Percentiles rank a stretch among this genome's conserved stretches.
phyloP scores from a whole-genome alignment of 192 early-diverging fungal genomes.

The Glomus cerebriforme region DNA sequence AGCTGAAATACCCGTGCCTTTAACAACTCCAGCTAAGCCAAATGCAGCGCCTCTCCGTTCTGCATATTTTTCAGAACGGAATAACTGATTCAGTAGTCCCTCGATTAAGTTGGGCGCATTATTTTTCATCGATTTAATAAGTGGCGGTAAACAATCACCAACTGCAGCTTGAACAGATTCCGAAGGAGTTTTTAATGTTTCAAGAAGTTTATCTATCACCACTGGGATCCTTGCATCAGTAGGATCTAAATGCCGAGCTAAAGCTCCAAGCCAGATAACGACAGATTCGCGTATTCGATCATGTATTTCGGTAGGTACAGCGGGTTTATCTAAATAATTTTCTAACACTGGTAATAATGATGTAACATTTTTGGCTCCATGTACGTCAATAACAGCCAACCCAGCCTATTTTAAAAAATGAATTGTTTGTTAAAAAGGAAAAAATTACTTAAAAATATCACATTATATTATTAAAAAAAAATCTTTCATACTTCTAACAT shows the following conservation, averaged over 20 bases:
- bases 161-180: slow-evolving; percentile 95
- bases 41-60: slow-evolving; percentile 92
- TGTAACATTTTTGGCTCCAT: slow-evolving; percentile 68
- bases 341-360: slow-evolving; percentile 79
- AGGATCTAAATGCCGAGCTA: slow-evolving; percentile 83
- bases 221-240: slow-evolving; percentile 72
- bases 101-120: slow-evolving; percentile 63
- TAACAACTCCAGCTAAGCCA: slow-evolving; percentile 91
- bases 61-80: slow-evolving; percentile 78
- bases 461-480: neutral
- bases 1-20: slow-evolving; percentile 85
- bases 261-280: slow-evolving; percentile 89
- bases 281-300: slow-evolving; percentile 90
- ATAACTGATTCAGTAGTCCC: slow-evolving; percentile 67
- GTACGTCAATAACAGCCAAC: slow-evolving; percentile 69
- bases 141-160: slow-evolving; percentile 88
- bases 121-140: slow-evolving; percentile 74
- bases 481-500: slow-evolving; percentile 65
- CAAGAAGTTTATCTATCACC: slow-evolving; percentile 85
- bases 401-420: slow-evolving; percentile 55
- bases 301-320: slow-evolving; percentile 68
- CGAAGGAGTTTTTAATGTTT: slow-evolving; percentile 88
- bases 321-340: slow-evolving; percentile 71
- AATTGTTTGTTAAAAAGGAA: too few species aligned
- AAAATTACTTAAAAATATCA: neutral